Evolutionary conservation across 371 early-diverging fungal species (phyloP), one percentile per base, ranked within the genome.

Genomic region (Phascolomyces articulosus): DNA sequence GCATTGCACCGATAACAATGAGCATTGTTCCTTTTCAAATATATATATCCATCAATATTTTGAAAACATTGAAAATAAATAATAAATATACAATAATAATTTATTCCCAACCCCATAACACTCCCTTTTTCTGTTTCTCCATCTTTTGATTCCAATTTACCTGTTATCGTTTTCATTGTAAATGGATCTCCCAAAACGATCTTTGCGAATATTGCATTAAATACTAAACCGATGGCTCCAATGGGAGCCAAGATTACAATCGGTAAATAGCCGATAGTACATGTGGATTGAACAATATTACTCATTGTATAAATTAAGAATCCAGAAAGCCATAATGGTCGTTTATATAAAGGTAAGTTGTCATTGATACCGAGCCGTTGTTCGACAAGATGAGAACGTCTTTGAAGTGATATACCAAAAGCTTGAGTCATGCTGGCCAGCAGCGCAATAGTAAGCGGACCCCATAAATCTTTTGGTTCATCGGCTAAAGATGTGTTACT

Each of bases 241-340:
- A 93, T 67, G 2, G 93, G 94, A 4, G 94, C 94, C 11, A 92
- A 77, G 54, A 93, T 90, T 58, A 92, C 86, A 16, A 93, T 91
- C 9, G 94, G 94, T 21, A 93, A 79, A 60, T 89, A 88, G 38
- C 91, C 92, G 57, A 93, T 90, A 11, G 93, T 88, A 40, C 91
- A 85, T 6, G 88, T 80, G 0, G 93, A 90, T 21, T 87, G 91
- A 24, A 88, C 85, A 10, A 90, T 73, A 27, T 88, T 90, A 62
- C 90, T 87, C 47, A 89, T 63, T 41, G 93, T 84, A 60, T 91
- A 93, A 28, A 89, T 85, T 21, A 83, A 77, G 62, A 93, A 87
- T 15, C 94, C 83, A 16, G 74, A 63, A 20, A 79, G 55, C 78
- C 79, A 78, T 41, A 78, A 55, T 20, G 82, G 75, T 44, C 70